Evolutionary conservation across 2,329 filamentous ascomycete genomes (phyloP), one percentile per base, ranked within the genome.

Genomic region (Chrysoporthe deuterocubensis): DNA sequence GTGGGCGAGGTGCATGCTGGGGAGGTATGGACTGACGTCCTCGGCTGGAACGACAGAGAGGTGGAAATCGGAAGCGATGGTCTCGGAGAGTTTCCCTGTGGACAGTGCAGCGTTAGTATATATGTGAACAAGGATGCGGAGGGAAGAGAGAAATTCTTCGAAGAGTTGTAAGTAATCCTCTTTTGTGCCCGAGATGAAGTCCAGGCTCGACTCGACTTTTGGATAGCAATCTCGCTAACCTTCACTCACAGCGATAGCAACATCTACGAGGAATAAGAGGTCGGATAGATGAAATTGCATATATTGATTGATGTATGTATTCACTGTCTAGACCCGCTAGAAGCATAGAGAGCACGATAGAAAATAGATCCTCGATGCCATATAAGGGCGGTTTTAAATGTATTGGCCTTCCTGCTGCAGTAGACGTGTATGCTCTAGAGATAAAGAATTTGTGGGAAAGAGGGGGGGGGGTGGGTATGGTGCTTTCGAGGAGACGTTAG

Each of bases 21-120:
- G 0, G 86, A 91, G 77, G 78, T 79, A 42, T 92, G 89, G 89
- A 88, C 85, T 0, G 89, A 92, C 75, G 77, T 92, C 1, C 78
- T 89, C 59, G 85, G 82, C 11, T 87, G 85, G 85, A 81, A 81
- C 58, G 74, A 84, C 58, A 79, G 80, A 0, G 83, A 87, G 70
- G 85, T 91, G 0, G 78, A 79, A 43, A 90, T 92, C 71, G 87
- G 87, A 70, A 78, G 83, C 1, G 82, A 87, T 14, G 90, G 90
- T 0, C 89, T 83, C 70, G 90, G 86, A 0, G 71, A 82, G 42
- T 92, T 92, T 71, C 80, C 80, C 1, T 88, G 87, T 64, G 78
- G 78, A 21, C 80, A 81, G 50, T 81, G 82, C 63, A 87, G 85
- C 69, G 84, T 89, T 3, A 83, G 84, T 65, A 83, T 91, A 5